phyloP scores from a whole-genome alignment of 2,329 filamentous ascomycete species.

The Raffaelea arxii region DNA sequence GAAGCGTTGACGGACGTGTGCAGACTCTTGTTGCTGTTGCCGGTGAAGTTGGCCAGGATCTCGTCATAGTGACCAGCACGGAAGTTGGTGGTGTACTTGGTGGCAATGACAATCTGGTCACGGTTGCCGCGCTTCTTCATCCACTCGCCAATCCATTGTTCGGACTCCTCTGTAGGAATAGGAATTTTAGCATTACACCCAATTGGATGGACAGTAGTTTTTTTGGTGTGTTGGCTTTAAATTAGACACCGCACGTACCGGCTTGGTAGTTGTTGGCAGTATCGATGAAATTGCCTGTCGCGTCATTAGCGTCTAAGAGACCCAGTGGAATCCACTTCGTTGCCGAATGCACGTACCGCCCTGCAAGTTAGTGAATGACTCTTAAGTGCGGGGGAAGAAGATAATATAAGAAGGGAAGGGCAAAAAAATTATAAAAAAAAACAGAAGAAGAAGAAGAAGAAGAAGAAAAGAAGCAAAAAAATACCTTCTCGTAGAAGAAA shows the following conservation, averaged over 20 bases:
- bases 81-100: conserved; percentile 57
- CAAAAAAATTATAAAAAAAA: neutral
- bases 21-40: conserved; percentile 54
- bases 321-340: too few relatives aligned
- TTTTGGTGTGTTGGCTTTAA: too few relatives aligned
- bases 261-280: conserved; percentile 60
- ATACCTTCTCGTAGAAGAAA: conserved; percentile 48
- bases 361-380: conserved; percentile 2
- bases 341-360: conserved; percentile 6
- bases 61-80: conserved; percentile 25
- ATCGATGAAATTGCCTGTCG: conserved; percentile 67
- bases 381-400: too few relatives aligned
- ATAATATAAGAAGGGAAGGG: too few relatives aligned
- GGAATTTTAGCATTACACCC: too few relatives aligned
- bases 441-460: too few relatives aligned
- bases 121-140: conserved; percentile 54
- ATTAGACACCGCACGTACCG: conserved; percentile 39
- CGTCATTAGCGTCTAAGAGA: too few relatives aligned
- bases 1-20: conserved; percentile 45
- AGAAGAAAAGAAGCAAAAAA: neutral
- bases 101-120: conserved; percentile 61
- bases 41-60: conserved; percentile 42
- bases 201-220: too few relatives aligned
- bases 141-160: conserved; percentile 62
- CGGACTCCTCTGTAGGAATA: conserved; percentile 36